Base-by-base conservation (phyloP, 148 eudicot species). In the Camellia lanceoleosa region DNA sequence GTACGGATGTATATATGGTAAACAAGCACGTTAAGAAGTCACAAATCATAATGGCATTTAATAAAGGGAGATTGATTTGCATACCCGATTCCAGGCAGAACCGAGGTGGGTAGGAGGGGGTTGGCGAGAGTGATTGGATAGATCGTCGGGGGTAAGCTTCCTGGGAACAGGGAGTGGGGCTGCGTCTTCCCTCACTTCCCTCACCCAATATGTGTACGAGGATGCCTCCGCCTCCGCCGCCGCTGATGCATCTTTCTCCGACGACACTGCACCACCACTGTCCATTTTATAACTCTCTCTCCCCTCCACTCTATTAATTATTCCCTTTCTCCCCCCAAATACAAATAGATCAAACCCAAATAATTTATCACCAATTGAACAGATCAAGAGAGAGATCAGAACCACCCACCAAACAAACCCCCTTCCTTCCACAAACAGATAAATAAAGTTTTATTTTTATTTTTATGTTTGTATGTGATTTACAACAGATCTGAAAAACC, bases 121-220 rank as follows among this genome's bases (percentile, higher is more conserved):
- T 7, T 83, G 38, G 38, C 38, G 86, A 18, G 91, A 71, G 18
- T 79, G 81, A 52, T 73, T 77, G 68, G 75, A 55, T 19, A 83
- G 14, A 72, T 88, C 91, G 0, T 73, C 54, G 42, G 90, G 47
- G 5, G 87, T 80, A 71, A 95, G 91, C 87, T 93, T 95, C 83
- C 87, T 88, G 3, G 98, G 97, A 15, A 85, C 80, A 1, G 98
- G 97, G 62, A 89, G 75, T 1, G 98, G 98, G 2, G 97, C 97
- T 3, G 98, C 97, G 2, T 93, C 97, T 5, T 86, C 81, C 59
- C 87, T 88, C 18, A 67, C 74, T 68, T 86, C 84, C 41, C 98
- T 70, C 1, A 95, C 98, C 98, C 98, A 95, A 69, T 95, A 95
- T 7, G 89, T 95, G 80, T 95, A 95, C 0, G 95, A 91, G 23